Conservation (phyloP, 2,329 filamentous ascomycete species). For the Reticulascus tulasneorum region DNA sequence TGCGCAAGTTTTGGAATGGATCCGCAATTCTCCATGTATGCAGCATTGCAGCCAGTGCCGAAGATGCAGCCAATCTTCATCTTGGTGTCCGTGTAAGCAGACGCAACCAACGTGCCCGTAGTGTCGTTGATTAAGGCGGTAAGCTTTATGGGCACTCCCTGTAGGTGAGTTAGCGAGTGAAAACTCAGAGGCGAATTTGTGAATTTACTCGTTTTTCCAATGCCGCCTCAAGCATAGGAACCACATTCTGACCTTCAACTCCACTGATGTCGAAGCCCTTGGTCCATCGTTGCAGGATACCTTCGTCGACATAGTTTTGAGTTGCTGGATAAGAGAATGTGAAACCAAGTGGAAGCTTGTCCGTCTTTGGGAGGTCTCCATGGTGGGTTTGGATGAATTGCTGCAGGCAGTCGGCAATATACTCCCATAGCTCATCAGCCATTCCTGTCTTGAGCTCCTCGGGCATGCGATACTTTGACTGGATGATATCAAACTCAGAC, state of each 20-base stretch:
- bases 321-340: conserved; percentile 95
- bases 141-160: conserved; percentile 88
- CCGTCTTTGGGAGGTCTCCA: conserved; percentile 57
- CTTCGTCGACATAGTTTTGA: conserved; percentile 90
- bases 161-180: conserved; percentile 2
- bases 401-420: conserved; percentile 87
- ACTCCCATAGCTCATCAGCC: conserved; percentile 87
- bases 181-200: background rate
- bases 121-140: conserved; percentile 96
- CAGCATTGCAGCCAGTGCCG: conserved; percentile 95
- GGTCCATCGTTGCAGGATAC: conserved; percentile 90
- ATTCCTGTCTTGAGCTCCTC: conserved; percentile 85
- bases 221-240: conserved; percentile 80
- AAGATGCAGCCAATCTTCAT: conserved; percentile 98
- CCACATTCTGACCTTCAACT: conserved; percentile 86
- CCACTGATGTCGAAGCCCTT: conserved; percentile 95
- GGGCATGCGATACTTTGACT: conserved; percentile 94
- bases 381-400: conserved; percentile 89
- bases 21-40: conserved; percentile 93
- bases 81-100: conserved; percentile 87
- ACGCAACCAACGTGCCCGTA: conserved; percentile 93
- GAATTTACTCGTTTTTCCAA: conserved; percentile 59
- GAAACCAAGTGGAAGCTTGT: conserved; percentile 77
- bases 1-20: conserved; percentile 91
- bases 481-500: conserved; percentile 89